A percentile compares a stretch with the other conserved stretches of the same genome.
Conservation (phyloP, 768 basidiomycete genomes). For the Mrakia blollopis region DNA sequence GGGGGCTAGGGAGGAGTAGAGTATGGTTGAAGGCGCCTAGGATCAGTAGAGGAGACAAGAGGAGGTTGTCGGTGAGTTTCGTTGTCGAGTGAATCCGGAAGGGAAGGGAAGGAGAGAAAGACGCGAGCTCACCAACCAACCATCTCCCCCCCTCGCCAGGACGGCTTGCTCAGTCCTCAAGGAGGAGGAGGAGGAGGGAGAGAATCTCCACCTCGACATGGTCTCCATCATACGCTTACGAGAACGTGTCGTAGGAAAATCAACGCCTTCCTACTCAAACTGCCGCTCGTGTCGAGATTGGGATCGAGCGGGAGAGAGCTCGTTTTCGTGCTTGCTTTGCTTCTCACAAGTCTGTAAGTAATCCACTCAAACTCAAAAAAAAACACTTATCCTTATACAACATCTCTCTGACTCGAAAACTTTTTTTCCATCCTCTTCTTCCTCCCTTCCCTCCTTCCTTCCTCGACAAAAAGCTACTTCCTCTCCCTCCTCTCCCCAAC, state of each 20-base stretch:
- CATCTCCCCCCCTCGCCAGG: background rate
- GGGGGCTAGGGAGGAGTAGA: no score
- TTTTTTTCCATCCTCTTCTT: no score
- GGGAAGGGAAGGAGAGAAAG: background rate
- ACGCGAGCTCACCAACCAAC: background rate
- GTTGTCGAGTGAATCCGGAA: no score
- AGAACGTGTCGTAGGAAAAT: background rate
- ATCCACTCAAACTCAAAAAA: background rate
- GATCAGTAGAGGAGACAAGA: no score
- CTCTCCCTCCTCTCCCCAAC: background rate
- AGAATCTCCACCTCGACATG: no score
- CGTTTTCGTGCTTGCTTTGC: background rate
- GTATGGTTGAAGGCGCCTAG: no score
- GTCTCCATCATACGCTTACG: background rate
- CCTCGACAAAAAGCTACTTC: no score
- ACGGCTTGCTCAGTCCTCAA: no score
- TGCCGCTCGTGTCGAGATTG: background rate
- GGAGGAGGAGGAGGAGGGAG: no score
- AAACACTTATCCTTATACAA: no score
- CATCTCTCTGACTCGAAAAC: background rate
- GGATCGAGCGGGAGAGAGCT: background rate
- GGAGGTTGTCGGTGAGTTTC: no score
- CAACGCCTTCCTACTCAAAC: background rate
- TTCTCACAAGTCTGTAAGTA: background rate
- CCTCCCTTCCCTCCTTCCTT: background rate